These are phyloP conservation scores for Emergomyces africanus DNA, from an alignment of 2,329 filamentous ascomycete genomes.

Conservation along the genomic window DNA sequence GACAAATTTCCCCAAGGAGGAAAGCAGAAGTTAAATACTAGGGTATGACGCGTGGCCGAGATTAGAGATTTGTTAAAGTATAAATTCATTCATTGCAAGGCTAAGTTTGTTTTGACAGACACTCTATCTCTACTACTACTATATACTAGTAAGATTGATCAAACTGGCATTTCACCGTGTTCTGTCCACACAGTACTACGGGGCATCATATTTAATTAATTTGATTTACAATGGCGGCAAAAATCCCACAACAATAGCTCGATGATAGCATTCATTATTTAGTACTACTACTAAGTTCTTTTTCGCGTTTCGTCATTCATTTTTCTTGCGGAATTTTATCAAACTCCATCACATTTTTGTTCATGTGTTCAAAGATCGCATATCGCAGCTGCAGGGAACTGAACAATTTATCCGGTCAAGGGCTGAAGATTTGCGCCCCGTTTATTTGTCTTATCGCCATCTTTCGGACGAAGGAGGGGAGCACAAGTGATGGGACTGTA, in stretches of 20 bases:
- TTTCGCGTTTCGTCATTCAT: constrained; percentile 20
- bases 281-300: no score
- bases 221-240: constrained; percentile 13
- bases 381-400: constrained; percentile 46
- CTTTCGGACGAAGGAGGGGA: constrained; percentile 38
- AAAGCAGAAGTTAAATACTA: no score
- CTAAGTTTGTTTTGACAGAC: no score
- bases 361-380: constrained; percentile 50
- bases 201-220: constrained; percentile 25
- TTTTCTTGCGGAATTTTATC: constrained; percentile 24
- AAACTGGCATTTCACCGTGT: no score
- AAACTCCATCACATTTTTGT: constrained; percentile 46
- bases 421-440: constrained; percentile 45
- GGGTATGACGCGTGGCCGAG: no score
- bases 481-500: constrained; percentile 26
- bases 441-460: no score
- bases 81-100: no score
- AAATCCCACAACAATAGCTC: constrained; percentile 17
- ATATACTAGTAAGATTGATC: no score
- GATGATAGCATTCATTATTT: constrained; percentile 14
- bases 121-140: no score
- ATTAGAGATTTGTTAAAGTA: no score
- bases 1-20: no score
- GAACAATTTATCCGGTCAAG: constrained; percentile 45
- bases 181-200: constrained; percentile 15